Base-by-base conservation (phyloP, 257 asterid genomes). In the Plectranthus barbatus region DNA sequence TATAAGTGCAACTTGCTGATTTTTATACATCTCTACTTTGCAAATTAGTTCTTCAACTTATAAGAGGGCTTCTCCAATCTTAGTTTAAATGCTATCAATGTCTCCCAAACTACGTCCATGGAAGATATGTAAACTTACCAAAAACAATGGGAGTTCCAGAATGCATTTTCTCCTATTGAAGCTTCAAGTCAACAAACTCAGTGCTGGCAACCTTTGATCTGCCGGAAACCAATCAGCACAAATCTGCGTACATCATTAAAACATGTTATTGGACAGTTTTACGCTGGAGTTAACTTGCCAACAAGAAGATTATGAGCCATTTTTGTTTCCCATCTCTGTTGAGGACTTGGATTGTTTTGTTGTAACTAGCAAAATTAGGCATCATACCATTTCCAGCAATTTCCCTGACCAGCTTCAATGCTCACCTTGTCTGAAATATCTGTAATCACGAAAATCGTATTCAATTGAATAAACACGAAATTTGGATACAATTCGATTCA, bases 341-440 rank as follows among this genome's bases (percentile, higher is more conserved):
- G 34, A 88, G 95, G 56, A 72, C 83, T 72, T 76, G 73, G 29
- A 82, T 71, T 1, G 90, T 81, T 86, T 80, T 74, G 64, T 73
- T 74, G 70, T 72, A 86, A 76, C 95, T 86, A 20, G 95, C 90
- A 47, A 5, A 71, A 64, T 86, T 86, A 13, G 96, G 90, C 63
- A 64, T 36, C 90, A 86, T 80, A 47, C 83, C 84, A 15, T 68
- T 79, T 26, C 71, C 85, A 29, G 56, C 63, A 93, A 86, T 88
- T 76, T 86, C 83, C 55, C 73, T 66, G 7, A 84, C 70, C 69
- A 83, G 59, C 77, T 67, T 79, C 78, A 80, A 49, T 13, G 96
- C 86, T n/a, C n/a, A n/a, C n/a, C n/a, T n/a, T n/a, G n/a, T n/a
- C n/a, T n/a, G n/a, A n/a, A n/a, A n/a, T n/a, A n/a, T n/a, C n/a